Evolutionary conservation across 2,329 filamentous ascomycete genomes (phyloP).

Genomic region (Paradendryphiella salina): DNA sequence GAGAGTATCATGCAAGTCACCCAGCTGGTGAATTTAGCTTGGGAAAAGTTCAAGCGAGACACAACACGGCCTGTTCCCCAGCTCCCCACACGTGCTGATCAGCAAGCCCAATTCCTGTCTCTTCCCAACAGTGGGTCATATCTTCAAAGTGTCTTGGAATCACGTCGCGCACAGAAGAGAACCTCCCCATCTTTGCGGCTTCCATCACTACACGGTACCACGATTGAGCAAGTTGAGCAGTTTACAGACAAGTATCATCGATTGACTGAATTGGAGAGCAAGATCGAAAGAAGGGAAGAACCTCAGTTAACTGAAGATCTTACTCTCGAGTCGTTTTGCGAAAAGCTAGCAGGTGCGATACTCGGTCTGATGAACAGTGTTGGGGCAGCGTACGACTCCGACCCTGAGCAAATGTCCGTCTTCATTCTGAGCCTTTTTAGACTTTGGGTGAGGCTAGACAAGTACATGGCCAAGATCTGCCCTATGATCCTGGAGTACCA

Average conservation of each 20-base stretch:
- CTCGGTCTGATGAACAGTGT: constrained; percentile 44
- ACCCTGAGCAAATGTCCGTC: constrained; percentile 55
- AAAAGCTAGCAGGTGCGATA: constrained; percentile 42
- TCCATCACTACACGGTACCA: constrained; percentile 10
- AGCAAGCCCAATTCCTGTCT: constrained; percentile 19
- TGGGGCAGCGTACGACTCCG: constrained; percentile 46
- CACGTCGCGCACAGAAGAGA: constrained; percentile 7
- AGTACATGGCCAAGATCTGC: constrained; percentile 46
- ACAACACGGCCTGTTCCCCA: constrained; percentile 47
- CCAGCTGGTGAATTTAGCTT: constrained; percentile 33
- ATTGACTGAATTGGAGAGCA: constrained; percentile 22
- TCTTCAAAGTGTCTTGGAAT: constrained; percentile 17
- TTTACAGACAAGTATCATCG: constrained; percentile 29
- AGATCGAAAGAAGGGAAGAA: constrained; percentile 19
- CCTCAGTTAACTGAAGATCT: constrained; percentile 6
- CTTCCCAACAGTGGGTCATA: constrained; percentile 26
- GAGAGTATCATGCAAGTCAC: constrained; percentile 37
- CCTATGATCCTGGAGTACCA: constrained; percentile 56
- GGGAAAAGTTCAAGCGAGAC: constrained; percentile 20
- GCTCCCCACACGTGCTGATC: constrained; percentile 47
- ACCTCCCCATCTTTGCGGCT: constrained; percentile 6
- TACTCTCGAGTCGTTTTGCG: constrained; percentile 39
- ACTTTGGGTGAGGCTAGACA: constrained; percentile 61
- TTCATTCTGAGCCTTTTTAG: constrained; percentile 59
- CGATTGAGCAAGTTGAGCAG: constrained; percentile 17